phyloP scores from a whole-genome alignment of 805 yeast species.

The Hanseniaspora taiwanica region DNA sequence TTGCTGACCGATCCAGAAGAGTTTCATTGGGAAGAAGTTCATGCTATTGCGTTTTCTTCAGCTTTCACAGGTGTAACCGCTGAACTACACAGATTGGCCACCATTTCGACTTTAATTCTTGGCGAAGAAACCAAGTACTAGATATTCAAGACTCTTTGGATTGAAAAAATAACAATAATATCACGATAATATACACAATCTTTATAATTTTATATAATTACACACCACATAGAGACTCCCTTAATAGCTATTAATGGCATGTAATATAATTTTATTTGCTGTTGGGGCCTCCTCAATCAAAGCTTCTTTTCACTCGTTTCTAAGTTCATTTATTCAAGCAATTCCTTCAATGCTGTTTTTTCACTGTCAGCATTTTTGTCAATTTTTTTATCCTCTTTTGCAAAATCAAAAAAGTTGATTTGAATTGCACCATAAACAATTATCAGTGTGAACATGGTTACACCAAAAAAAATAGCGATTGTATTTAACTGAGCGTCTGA shows the following conservation, averaged over 20 bases:
- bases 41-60: constrained; percentile 36
- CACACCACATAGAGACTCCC: too few species aligned
- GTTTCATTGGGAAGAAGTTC: constrained; percentile 37
- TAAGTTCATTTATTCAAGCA: not conserved
- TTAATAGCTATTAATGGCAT: too few species aligned
- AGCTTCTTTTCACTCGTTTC: too few species aligned
- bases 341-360: not conserved
- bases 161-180: too few species aligned
- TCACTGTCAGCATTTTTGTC: not conserved
- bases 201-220: too few species aligned
- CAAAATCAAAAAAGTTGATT: not conserved
- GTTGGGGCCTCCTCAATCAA: too few species aligned
- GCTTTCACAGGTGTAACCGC: constrained; percentile 35
- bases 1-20: too few species aligned
- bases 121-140: constrained; percentile 28
- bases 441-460: constrained; percentile 57
- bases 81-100: constrained; percentile 27
- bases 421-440: constrained; percentile 53
- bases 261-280: too few species aligned
- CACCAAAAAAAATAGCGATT: constrained; percentile 61
- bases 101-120: constrained; percentile 27
- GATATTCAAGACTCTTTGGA: too few species aligned
- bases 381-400: not conserved
- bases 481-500: constrained; percentile 68
- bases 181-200: too few species aligned